Base-by-base conservation (phyloP, 805 yeast genomes). In the Candida easanensis region DNA sequence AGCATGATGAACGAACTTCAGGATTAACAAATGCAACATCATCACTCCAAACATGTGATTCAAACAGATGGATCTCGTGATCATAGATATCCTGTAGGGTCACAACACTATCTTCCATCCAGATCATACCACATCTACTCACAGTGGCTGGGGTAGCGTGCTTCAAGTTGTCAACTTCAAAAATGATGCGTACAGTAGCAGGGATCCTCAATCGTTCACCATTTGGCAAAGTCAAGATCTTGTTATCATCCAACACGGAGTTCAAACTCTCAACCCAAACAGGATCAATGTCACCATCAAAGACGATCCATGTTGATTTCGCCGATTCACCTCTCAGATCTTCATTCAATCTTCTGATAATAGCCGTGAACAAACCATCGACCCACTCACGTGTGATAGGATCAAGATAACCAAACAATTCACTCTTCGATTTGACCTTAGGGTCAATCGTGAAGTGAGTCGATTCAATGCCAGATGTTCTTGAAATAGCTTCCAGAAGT, bases 201-300 rank as follows among this genome's bases (percentile, higher is more conserved):
- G 95, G 88, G 2, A 91, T 62, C 1, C 74, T 66, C 6, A 91
- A 58, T 18, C 97, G 75, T 59, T 91, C 98, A 31, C 98, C 98
- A 57, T 80, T 88, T 0, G 98, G 93, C 9, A 91, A 66, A 0
- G 97, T 89, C 33, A 91, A 63, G 1, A 84, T 51, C 49, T 77
- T 80, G 63, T 89, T 91, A 52, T 91, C 98, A 63, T 91, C 98
- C 15, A 91, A 69, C 9, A 89, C 93, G 66, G 95, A 84, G 65
- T 91, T 91, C 50, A 91, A 67, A 43, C 84, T 84, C 55, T 91
- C 98, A 1, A 88, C 88, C 95, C 97, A 91, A 31, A 79, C 81
- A 0, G 98, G 97, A 58, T 91, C 97, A 27, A 91, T 77, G 53
- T 88, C 96, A 31, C 97, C 95, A 63, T 91, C 97, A 57, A 91